These are phyloP conservation scores for Talaromyces trachyspermus DNA, from an alignment of 495 filamentous ascomycete genomes.

Conservation along the genomic window DNA sequence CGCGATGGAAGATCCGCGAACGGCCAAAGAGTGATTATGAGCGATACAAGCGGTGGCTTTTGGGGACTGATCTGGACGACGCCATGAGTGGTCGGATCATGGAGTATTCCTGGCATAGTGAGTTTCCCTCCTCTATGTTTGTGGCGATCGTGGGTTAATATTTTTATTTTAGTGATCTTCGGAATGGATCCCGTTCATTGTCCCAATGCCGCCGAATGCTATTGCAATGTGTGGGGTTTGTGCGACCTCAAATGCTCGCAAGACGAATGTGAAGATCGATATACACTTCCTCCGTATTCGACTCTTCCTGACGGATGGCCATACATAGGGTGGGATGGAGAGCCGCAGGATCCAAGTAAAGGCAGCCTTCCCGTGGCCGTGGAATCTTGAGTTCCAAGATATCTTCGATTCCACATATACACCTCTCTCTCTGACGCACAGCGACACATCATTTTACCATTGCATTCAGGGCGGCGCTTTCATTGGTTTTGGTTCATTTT, in stretches of 20 bases:
- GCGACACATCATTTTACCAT: too few species aligned
- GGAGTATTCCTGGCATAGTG: constrained; percentile 69
- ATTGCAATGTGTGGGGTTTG: constrained; percentile 57
- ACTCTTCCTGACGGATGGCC: constrained; percentile 45
- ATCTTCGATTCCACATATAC: too few species aligned
- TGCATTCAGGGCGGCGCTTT: too few species aligned
- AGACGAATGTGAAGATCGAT: constrained; percentile 35
- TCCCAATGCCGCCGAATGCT: constrained; percentile 49
- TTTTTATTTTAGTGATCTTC: constrained; percentile 34
- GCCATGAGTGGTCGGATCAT: constrained; percentile 57
- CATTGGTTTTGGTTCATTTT: too few species aligned
- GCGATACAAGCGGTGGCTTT: constrained; percentile 52
- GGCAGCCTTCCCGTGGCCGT: constrained; percentile 21
- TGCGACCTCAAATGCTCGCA: constrained; percentile 43
- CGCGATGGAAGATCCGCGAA: constrained; percentile 43
- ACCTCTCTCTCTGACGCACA: too few species aligned
- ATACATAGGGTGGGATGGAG: constrained; percentile 42
- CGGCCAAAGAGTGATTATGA: constrained; percentile 47
- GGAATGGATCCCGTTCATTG: constrained; percentile 47
- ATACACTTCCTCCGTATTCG: constrained; percentile 39
- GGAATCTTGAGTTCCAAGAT: background rate
- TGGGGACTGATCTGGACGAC: constrained; percentile 48
- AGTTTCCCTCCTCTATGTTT: constrained; percentile 7
- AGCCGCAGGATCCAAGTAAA: constrained; percentile 31
- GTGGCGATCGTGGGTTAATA: constrained; percentile 8